Base-by-base conservation (phyloP, 805 yeast genomes). In the Saccharomycopsis lassenensis region DNA sequence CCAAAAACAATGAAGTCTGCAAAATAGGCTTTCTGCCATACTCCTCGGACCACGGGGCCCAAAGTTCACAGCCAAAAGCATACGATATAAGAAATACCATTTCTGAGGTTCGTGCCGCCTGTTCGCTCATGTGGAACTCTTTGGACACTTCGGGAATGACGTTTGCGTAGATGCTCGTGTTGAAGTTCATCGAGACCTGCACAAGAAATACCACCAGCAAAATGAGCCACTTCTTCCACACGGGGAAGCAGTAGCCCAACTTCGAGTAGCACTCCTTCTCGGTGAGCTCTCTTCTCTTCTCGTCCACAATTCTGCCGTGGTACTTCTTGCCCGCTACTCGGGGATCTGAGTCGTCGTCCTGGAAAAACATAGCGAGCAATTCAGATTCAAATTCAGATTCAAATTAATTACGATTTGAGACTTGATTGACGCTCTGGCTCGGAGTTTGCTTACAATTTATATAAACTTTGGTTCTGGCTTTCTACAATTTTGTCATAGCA, bases 11-110 rank as follows among this genome's bases (percentile, higher is more conserved):
- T 5, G 31, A 29, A 5, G 19, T 22, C 18, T 29, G 31, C 31
- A 29, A 29, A 15, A 29, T 29, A 10, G 31, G 31, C 31, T 29
- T 29, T n/a, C 31, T 12, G 18, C 31, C 31, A 12, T 7, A 29
- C 18, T 29, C 31, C n/a, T 29, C 31, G 7, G 31, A 29, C 31
- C 31, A 29, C n/a, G 31, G 31, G 10, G 31, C 31, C 31, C 31
- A 29, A 15, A 29, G 31, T 22, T 29, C 31, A 15, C 31, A 29
- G 17, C 31, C 31, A 29, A 29, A 29, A 29, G 31, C 31, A 29
- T 29, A 29, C 6, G 31, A 7, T 10, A 29, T 15, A 16, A 29
- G 31, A 15, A 29, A 29, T 10, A 29, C n/a, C 31, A 29, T 29
- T 15, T 29, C 22, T 7, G 31, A 29, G 20, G 7, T 5, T 16